Evolutionary conservation across 441 rosid genomes (phyloP), one percentile per base, ranked within the genome.

Genomic region (Geranium incanum): DNA sequence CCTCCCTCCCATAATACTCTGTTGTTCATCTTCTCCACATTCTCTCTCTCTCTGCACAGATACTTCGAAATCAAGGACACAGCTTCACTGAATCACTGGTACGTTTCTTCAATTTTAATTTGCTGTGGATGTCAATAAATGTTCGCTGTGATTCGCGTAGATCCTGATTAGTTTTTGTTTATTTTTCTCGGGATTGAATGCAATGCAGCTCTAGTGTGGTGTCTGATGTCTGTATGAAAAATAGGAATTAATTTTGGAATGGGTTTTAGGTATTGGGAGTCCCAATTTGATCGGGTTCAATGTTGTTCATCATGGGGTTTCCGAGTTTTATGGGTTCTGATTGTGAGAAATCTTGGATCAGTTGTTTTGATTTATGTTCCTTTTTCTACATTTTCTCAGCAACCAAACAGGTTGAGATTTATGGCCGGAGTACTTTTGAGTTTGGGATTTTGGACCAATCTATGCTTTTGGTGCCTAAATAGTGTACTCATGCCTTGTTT

Each of bases 1-100:
- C n/a, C 64, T n/a, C 6, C 16, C 18, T 57, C 52, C 13, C 55
- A 9, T 4, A 5, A 5, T 41, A 41, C 11, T 52, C 15, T 52
- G 15, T 57, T 57, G 6, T 57, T 11, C 55, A 1, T 57, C 64
- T 57, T 5, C 64, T 6, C 64, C 5, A 52, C 5, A 3, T 18
- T 55, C 65, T 52, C 12, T 36, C 72, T 76, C 68, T 74, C 78
- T 59, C 28, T 57, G 64, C 28, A 57, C 64, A 0, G 63, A 21
- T 74, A 83, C 91, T 84, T 81, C 76, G 19, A 71, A 83, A 76
- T 77, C 78, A 77, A 67, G 77, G 75, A 66, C 69, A 21, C 55
- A 70, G 72, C 78, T 84, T 81, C 76, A 13, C 71, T 68, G 83
- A 77, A 83, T 81, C 76, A 13, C 71, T 68, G 83, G 85, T 81